Evolutionary conservation across 768 basidiomycete genomes (phyloP), one percentile per base, ranked within the genome.

Genomic region (Clitopilus hobsonii): DNA sequence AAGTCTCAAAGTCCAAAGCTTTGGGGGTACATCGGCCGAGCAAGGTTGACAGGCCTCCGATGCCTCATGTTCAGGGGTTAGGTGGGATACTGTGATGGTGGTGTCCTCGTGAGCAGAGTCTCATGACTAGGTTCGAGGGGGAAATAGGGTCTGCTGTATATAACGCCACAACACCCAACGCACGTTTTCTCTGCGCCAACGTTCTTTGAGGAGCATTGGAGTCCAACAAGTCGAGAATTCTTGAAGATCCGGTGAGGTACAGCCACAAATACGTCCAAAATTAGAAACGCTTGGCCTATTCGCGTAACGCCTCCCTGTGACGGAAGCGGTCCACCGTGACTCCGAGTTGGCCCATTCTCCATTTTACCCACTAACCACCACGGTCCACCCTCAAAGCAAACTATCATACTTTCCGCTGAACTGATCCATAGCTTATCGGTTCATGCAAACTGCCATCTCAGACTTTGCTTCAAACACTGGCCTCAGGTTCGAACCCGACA

Each of bases 331-430:
- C 41, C 41, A 45, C 41, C 41, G 41, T 45, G 41, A 45, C 41
- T 45, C 41, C 41, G 41, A 20, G 41, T 45, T 45, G 41, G 18
- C 16, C 16, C 22, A 20, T 23, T 45, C 41, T 45, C 41, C 41
- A 45, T 45, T 45, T 18, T 45, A 45, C 41, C 41, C 41, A 45
- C 41, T 45, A 45, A 45, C 41, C 41, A 45, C 41, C 41, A 45
- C 22, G 22, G n/a, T 36, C 13, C 32, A 36, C 13, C 32, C 32
- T n/a, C n/a, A n/a, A 36, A 36, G 13, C 32, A 36, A 36, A 36
- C 13, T 14, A 11, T 36, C 32, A n/a, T 20, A 20, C 10, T 23
- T 45, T 16, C 41, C n/a, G 18, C 41, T 3, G 41, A 45, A 45
- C 41, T 45, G 41, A 23, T 45, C 22, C 7, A 32, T 45, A 45